A percentile compares a stretch with the other conserved stretches of the same genome.
phyloP scores from a whole-genome alignment of 176 grass and related monocot species.

The Phoenix dactylifera region DNA sequence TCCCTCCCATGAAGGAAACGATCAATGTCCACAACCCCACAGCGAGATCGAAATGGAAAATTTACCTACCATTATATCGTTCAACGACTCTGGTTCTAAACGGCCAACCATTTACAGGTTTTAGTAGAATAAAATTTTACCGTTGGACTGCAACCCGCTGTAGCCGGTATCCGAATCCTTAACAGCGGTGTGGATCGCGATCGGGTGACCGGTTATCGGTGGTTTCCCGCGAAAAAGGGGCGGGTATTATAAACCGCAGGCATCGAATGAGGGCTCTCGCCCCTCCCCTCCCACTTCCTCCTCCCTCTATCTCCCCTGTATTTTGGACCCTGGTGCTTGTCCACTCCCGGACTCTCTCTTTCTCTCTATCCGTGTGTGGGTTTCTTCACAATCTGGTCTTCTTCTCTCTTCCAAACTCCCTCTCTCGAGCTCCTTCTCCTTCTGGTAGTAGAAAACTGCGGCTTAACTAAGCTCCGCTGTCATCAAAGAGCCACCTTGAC shows the following conservation, averaged over 20 bases:
- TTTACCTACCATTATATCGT: too few relatives aligned
- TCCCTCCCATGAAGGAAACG: too few relatives aligned
- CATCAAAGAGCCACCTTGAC: slow-evolving; percentile 24
- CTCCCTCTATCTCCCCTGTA: too few relatives aligned
- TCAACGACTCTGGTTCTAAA: too few relatives aligned
- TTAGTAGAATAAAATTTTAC: not conserved
- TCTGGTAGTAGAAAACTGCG: slow-evolving; percentile 16
- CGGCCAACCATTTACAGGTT: too few relatives aligned
- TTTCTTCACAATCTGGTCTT: too few relatives aligned
- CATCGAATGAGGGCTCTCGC: too few relatives aligned
- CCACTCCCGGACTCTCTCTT: not conserved
- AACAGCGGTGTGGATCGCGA: not conserved
- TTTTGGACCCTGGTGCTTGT: too few relatives aligned
- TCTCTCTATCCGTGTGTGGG: not conserved
- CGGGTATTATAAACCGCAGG: not conserved
- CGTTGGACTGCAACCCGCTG: not conserved
- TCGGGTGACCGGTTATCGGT: not conserved
- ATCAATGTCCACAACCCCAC: too few relatives aligned
- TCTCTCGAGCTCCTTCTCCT: not conserved
- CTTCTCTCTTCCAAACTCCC: too few relatives aligned
- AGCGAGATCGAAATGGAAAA: too few relatives aligned
- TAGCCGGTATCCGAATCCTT: not conserved
- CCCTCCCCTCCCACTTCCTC: too few relatives aligned
- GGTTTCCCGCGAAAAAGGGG: slow-evolving; percentile 7
- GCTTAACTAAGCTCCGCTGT: slow-evolving; percentile 19